Percentiles rank a stretch among this genome's conserved stretches.
These are phyloP conservation scores for Skeletonema menzelii DNA, from an alignment of 108 stramenopile genomes.

Conservation along the genomic window DNA sequence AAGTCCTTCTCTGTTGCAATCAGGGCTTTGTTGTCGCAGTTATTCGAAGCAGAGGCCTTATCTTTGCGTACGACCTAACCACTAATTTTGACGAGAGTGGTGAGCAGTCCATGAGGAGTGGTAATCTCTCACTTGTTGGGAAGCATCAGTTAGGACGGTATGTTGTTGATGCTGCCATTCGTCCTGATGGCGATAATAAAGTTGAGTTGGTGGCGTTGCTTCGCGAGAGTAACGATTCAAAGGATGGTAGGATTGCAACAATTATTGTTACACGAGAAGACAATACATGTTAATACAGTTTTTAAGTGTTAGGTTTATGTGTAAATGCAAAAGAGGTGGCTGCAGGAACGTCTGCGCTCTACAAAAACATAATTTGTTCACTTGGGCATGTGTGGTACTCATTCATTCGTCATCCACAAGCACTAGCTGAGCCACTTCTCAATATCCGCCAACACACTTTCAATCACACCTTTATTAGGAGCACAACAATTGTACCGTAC, in stretches of 20 bases:
- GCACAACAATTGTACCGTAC: no score
- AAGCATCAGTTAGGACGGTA: constrained; percentile 61
- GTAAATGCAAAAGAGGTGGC: background rate
- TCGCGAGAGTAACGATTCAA: constrained; percentile 60
- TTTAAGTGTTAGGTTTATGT: background rate
- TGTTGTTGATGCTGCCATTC: constrained; percentile 85
- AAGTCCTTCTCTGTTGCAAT: constrained; percentile 68
- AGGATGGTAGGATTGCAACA: constrained; percentile 76
- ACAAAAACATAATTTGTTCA: no score
- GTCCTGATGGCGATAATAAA: constrained; percentile 59
- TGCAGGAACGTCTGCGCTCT: no score
- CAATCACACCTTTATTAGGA: background rate
- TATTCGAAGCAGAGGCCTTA: constrained; percentile 65
- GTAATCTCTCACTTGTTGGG: constrained; percentile 62
- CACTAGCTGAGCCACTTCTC: background rate
- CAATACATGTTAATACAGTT: background rate
- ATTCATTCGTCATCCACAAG: no score
- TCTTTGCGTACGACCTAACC: constrained; percentile 71
- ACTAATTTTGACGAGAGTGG: constrained; percentile 5
- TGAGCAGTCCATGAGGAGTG: background rate
- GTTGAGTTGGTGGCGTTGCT: constrained; percentile 81
- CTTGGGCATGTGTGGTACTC: no score
- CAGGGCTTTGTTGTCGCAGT: constrained; percentile 70
- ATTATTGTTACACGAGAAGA: constrained; percentile 27
- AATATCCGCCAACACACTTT: background rate